Evolutionary conservation across 768 basidiomycete genomes (phyloP).

Genomic region (Pleurotus pulmonarius): DNA sequence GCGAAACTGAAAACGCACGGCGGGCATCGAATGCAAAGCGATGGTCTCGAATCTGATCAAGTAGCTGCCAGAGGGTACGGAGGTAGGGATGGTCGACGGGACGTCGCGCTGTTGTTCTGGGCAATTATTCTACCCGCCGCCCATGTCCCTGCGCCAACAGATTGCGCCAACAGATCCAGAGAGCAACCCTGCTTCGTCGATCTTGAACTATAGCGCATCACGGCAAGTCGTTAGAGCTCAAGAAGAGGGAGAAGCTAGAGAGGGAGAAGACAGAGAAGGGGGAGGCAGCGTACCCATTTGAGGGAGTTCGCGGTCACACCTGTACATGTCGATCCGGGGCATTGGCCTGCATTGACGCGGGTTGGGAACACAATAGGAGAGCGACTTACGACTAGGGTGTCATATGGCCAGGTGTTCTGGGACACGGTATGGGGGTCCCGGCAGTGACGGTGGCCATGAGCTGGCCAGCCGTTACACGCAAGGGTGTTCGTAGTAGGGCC

Average conservation of each 20-base stretch:
- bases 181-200: constrained; percentile 28
- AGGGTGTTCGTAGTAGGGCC: too few species aligned
- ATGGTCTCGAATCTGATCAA: constrained; percentile 49
- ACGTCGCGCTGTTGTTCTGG: constrained; percentile 42
- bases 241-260: background rate
- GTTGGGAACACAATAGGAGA: background rate
- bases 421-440: constrained; percentile 29
- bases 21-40: constrained; percentile 47
- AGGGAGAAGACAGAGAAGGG: too few species aligned
- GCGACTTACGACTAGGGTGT: constrained; percentile 32
- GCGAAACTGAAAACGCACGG: constrained; percentile 24
- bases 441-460: constrained; percentile 30
- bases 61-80: constrained; percentile 40
- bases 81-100: constrained; percentile 38
- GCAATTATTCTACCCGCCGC: constrained; percentile 39
- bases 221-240: background rate
- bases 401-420: constrained; percentile 38
- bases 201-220: constrained; percentile 25
- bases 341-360: constrained; percentile 11
- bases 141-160: constrained; percentile 34
- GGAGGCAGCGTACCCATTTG: constrained; percentile 22
- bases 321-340: constrained; percentile 24
- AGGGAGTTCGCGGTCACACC: constrained; percentile 27
- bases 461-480: constrained; percentile 28
- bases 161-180: constrained; percentile 34